Base-by-base conservation (phyloP, 257 asterid genomes). In the Solanum bukasovii region DNA sequence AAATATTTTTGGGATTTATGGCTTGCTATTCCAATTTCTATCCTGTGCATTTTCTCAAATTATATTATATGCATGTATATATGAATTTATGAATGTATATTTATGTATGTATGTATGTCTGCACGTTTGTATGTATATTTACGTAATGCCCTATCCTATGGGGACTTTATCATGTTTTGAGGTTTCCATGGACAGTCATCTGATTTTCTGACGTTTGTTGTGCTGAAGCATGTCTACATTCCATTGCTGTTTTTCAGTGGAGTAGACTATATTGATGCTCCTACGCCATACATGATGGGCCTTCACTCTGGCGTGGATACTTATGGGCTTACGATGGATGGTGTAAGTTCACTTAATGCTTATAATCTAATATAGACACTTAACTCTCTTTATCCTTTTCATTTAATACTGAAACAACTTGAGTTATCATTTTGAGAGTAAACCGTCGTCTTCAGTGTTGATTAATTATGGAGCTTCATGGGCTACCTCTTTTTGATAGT, bases 271-370 rank as follows among this genome's bases (percentile, higher is more conserved):
- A 97, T 97, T 91, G 99, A 96, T 93, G 99, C 99, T 90, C 99
- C 99, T 87, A 97, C 99, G 21, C 99, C 99, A 33, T 97, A 97
- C 89, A 97, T 97, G 99, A 97, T 97, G 99, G 99, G 99, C 84
- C 99, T 97, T 92, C 99, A 97, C 93, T 97, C 99, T 25, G 98
- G 94, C 42, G 99, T 97, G 89, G 98, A 97, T 90, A 97, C 98
- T 72, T 92, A 71, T 92, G 98, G 98, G 86, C 94, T 97, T 86
- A 89, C 91, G 85, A 96, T 97, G 99, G 99, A 97, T 92, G 99
- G 99, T 73, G 99, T 96, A 94, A 94, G 99, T 94, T 87, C 91
- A 61, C 65, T 34, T 89, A 84, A 71, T 71, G 71, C 71, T 82
- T 49, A 49, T 82, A 49, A 49, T 49, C 40, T 81, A 82, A 18